Conservation (phyloP, 352 stramenopile species). For the Ophiocytium majus region DNA sequence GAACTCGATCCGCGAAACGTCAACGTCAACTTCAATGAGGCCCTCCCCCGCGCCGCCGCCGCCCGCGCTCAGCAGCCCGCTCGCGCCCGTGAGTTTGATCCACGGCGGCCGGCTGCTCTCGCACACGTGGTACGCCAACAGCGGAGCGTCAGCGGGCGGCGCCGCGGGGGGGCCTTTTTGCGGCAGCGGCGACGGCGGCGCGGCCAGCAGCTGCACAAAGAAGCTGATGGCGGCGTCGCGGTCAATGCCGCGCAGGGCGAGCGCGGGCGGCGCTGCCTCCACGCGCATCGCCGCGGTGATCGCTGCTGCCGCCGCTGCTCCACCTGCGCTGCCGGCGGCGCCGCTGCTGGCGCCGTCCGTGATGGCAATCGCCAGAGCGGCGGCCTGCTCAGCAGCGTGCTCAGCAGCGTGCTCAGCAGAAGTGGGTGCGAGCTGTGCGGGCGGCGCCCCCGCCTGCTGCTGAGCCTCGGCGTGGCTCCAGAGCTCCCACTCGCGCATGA, state of each 20-base stretch:
- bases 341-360: too few relatives aligned
- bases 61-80: background rate
- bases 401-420: too few relatives aligned
- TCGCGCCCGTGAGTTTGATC: background rate
- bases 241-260: background rate
- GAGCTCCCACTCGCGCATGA: slow-evolving; percentile 4
- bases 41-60: background rate
- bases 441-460: background rate
- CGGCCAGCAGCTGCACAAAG: background rate
- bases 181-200: background rate
- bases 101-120: background rate
- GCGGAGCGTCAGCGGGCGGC: background rate
- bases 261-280: background rate
- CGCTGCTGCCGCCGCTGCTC: background rate
- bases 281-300: background rate
- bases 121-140: slow-evolving; percentile 15
- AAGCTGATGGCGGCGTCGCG: background rate
- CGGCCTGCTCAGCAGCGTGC: background rate
- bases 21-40: background rate
- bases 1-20: background rate
- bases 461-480: background rate
- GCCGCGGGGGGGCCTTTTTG: background rate
- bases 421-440: too few relatives aligned
- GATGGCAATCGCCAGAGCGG: too few relatives aligned
- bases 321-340: too few relatives aligned